Conservation (phyloP, 768 basidiomycete genomes). For the Flagelloscypha sp. region DNA sequence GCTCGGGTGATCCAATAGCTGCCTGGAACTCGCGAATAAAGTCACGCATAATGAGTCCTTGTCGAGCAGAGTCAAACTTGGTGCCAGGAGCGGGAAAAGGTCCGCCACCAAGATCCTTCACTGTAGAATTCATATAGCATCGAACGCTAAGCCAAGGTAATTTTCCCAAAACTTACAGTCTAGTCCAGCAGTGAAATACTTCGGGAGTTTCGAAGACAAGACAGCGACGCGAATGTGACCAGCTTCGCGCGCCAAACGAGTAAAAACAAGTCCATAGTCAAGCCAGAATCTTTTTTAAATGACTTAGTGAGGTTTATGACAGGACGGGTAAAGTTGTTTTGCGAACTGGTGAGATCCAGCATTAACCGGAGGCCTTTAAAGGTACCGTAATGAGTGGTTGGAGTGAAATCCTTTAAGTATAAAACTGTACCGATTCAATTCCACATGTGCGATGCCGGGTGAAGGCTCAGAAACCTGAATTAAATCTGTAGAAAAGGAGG, state of each 20-base stretch:
- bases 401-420: no score
- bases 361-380: no score
- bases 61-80: constrained; percentile 45
- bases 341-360: no score
- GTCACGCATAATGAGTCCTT: constrained; percentile 38
- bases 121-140: constrained; percentile 11
- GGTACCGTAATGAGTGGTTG: no score
- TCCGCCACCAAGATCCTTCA: constrained; percentile 20
- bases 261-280: constrained; percentile 58
- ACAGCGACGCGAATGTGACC: constrained; percentile 66
- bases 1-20: constrained; percentile 59
- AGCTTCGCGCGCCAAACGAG: constrained; percentile 38
- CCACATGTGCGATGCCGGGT: constrained; percentile 37
- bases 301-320: not conserved
- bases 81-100: no score
- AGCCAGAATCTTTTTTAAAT: constrained; percentile 52
- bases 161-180: constrained; percentile 68
- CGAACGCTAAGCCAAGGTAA: not conserved
- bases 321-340: no score
- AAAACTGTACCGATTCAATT: constrained; percentile 33
- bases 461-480: constrained; percentile 39
- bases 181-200: constrained; percentile 76
- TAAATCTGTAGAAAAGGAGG: constrained; percentile 36
- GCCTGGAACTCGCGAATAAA: constrained; percentile 56
- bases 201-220: constrained; percentile 59